Base-by-base conservation (phyloP, 176 grass and related monocot genomes). In the Puccinellia tenuiflora region DNA sequence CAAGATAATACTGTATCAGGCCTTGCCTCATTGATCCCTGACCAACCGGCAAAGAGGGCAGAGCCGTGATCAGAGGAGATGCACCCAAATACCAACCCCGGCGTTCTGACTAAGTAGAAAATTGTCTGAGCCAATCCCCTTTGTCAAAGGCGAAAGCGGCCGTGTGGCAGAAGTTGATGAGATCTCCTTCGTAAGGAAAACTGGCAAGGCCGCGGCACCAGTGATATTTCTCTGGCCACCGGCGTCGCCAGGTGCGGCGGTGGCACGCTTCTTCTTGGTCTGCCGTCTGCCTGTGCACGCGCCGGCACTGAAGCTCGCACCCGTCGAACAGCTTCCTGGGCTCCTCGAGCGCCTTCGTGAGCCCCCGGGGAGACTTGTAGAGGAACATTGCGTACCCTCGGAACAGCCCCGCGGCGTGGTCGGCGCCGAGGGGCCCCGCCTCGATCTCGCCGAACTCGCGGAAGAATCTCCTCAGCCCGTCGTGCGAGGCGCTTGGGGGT, bases 341-440 rank as follows among this genome's bases (percentile, higher is more conserved):
- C 67, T 92, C 90, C 72, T 94, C 82, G 7, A 94, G 78, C 5
- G 85, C 87, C 76, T 76, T 90, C 8, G 35, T 63, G 53, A 84
- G 82, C 56, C 87, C 89, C 24, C 88, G 57, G 3, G 51, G 18
- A 3, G 73, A 76, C 92, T 88, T 90, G 71, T 90, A 92, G 4
- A 83, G 53, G 80, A 94, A 91, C 50, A 85, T 91, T 20, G 89
- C 84, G 40, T 82, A 90, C 12, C 92, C 84, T 8, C 74, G 68
- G 29, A 89, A 84, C 33, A 67, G 62, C 9, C 84, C 74, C 0
- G 85, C 88, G 51, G 78, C 45, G 33, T 76, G 68, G 73, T 91
- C 81, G 16, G 78, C 62, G 24, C 84, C 84, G 38, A 90, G 42
- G 1, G 85, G 74, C 1, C 89, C 81, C 28, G 84, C 84, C 87